Conservation (phyloP, 495 filamentous ascomycete genomes). For the Xylaria acuta region DNA sequence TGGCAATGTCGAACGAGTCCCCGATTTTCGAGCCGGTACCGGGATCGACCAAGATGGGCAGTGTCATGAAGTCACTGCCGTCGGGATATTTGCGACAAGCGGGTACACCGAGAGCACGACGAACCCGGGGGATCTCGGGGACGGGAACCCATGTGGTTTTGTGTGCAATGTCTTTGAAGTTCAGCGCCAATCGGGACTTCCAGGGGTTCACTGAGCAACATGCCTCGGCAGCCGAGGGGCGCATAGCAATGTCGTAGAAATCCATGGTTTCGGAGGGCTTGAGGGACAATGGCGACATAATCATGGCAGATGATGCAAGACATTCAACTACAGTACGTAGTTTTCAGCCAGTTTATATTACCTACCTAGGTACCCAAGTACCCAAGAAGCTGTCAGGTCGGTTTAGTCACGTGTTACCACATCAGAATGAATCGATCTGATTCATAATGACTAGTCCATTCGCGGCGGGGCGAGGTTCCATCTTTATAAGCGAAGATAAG, state of each 20-base stretch:
- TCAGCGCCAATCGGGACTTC: conserved; percentile 65
- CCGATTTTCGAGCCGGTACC: conserved; percentile 52
- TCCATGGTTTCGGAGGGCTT: not conserved
- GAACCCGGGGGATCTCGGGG: conserved; percentile 55
- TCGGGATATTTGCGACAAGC: conserved; percentile 61
- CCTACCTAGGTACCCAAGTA: not conserved
- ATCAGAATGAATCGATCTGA: not conserved
- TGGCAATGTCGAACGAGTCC: conserved; percentile 68
- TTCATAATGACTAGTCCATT: not conserved
- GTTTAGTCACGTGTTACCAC: not conserved
- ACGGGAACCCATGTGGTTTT: conserved; percentile 57
- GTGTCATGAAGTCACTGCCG: conserved; percentile 63
- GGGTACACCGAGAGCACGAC: conserved; percentile 50
- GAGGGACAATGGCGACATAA: not conserved
- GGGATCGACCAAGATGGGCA: conserved; percentile 62
- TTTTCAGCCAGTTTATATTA: not conserved
- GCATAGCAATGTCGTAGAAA: conserved; percentile 65
- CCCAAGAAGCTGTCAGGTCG: not conserved
- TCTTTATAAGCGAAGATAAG: not conserved
- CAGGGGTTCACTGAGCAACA: conserved; percentile 62
- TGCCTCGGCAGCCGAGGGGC: conserved; percentile 39
- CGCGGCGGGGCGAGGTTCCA: not conserved
- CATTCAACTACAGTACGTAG: not conserved
- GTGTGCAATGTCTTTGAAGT: conserved; percentile 63
- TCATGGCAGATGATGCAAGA: not conserved